Evolutionary conservation across 352 stramenopile genomes (phyloP), one percentile per base, ranked within the genome.

Genomic region (Phytopythium aichiense): DNA sequence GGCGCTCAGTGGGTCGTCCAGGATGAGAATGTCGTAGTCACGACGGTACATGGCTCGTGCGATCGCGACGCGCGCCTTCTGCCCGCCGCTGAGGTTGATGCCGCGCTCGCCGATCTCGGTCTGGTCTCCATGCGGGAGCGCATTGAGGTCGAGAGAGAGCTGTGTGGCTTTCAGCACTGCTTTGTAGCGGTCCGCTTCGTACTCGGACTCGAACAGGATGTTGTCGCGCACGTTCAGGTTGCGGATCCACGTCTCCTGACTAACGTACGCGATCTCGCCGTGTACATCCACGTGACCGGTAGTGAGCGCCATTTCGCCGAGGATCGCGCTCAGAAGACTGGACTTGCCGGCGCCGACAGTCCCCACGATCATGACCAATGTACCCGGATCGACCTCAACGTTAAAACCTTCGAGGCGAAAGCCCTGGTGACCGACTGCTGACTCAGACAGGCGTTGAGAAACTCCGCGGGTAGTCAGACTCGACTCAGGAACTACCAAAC

Each of bases 91-190:
- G 2, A 99, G 63, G 51, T 96, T 99, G 33, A 99, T 92, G 0
- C 96, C 96, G 50, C 93, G 93, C 71, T 98, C 95, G 6, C 94
- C 95, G 56, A 99, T 98, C 70, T 98, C 93, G 2, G 92, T 98
- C 66, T 74, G 40, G 67, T 99, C 95, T 16, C 94, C 91, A 45
- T 85, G 68, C 1, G 89, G 81, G 18, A 98, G 76, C 4, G 92
- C 69, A n/a, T 76, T 67, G 9, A 98, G 66, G 67, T 98, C 94
- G 35, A 87, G 71, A 4, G 68, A 51, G n/a, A 98, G 73, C 37
- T 90, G 83, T 60, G 91, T 98, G 11, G 77, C 78, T 43, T 74
- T 50, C 22, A 96, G 60, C 15, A 90, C 83, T 30, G 69, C 61
- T 28, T 84, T 22, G 63, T 82, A 82, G 12, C 60, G 65, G 15